Percentiles rank a stretch among this genome's conserved stretches.
phyloP scores from a whole-genome alignment of 768 basidiomycete genomes.

The Candolleomyces aberdarensis region DNA sequence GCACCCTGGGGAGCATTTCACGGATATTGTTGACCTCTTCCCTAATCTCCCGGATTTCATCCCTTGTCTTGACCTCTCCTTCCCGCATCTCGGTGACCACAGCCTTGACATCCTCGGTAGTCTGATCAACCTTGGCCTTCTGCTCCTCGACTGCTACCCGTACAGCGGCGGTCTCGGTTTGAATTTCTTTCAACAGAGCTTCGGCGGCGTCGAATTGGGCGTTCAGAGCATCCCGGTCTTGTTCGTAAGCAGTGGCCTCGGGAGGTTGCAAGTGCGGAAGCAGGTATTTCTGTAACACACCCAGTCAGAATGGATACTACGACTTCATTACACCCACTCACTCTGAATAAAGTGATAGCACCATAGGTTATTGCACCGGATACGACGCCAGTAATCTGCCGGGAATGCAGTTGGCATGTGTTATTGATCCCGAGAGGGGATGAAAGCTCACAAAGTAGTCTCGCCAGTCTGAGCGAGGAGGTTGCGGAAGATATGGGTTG shows the following conservation, averaged over 20 bases:
- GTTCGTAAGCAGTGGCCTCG: conserved; percentile 82
- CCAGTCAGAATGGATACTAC: neutral
- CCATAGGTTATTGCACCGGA: conserved; percentile 86
- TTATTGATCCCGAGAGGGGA: conserved; percentile 10
- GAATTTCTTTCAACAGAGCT: conserved; percentile 75
- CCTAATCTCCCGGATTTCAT: conserved; percentile 89
- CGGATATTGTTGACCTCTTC: conserved; percentile 88
- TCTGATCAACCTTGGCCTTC: conserved; percentile 65
- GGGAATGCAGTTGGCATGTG: conserved; percentile 19
- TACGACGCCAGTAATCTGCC: conserved; percentile 87
- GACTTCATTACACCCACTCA: conserved; percentile 24
- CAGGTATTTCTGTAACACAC: conserved; percentile 70
- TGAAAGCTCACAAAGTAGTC: conserved; percentile 84
- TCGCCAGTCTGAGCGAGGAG: conserved; percentile 85
- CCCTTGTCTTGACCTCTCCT: conserved; percentile 72
- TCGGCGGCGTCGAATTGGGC: conserved; percentile 91
- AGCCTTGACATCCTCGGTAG: conserved; percentile 67
- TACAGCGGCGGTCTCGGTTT: conserved; percentile 71
- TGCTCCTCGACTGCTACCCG: conserved; percentile 75
- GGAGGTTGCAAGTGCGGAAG: conserved; percentile 90
- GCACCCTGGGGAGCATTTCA: conserved; percentile 91
- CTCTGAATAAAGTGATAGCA: conserved; percentile 75
- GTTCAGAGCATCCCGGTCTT: conserved; percentile 77
- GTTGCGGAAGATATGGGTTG: conserved; percentile 29
- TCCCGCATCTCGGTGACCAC: conserved; percentile 75